Evolutionary conservation across 306 rosid species (phyloP), one percentile per base, ranked within the genome.

Genomic region (barrel medic (Medicago truncatula)): DNA sequence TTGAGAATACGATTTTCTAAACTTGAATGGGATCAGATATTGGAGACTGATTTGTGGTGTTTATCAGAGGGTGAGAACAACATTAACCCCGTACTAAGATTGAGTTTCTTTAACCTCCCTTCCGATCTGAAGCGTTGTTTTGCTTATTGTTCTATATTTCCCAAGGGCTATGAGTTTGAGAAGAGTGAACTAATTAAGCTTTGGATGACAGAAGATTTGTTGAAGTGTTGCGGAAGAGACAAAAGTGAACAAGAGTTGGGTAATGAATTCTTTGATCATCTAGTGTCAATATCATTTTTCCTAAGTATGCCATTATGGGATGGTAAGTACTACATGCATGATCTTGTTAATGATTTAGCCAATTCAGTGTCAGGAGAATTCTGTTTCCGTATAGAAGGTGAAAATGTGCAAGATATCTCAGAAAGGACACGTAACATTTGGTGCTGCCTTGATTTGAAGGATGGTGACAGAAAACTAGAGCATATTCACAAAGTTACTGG

Each of bases 301-400:
- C 86, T 54, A 8, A 8, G 7, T 6, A 28, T 4, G 4, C 10
- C 23, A 28, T 28, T 28, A 28, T 28, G 4, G 34, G 34, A 2
- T 28, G 34, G 34, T 28, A 28, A 28, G 2, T 28, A 28, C 34
- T 28, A 28, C 34, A 28, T 28, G 87, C 89, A 87, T 41, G 84
- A 78, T 75, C 86, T 85, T 70, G 61, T 87, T 23, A 83, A 70
- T 73, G 89, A 88, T 28, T 62, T 88, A 54, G 83, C 86, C 0
- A 77, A 58, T 15, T 78, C 49, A 36, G 86, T 85, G 9, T 67
- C 88, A 9, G 83, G 85, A 16, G 76, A 66, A 8, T 49, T 76
- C 57, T 79, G 61, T 13, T 47, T 18, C 8, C 39, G 6, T 8
- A 14, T 75, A 12, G 16, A 36, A 16, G 53, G 12, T 6, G 41